A percentile compares a stretch with the other conserved stretches of the same genome.
Evolutionary conservation across 2,329 filamentous ascomycete genomes (phyloP).

Genomic region (Fusarium temperatum): DNA sequence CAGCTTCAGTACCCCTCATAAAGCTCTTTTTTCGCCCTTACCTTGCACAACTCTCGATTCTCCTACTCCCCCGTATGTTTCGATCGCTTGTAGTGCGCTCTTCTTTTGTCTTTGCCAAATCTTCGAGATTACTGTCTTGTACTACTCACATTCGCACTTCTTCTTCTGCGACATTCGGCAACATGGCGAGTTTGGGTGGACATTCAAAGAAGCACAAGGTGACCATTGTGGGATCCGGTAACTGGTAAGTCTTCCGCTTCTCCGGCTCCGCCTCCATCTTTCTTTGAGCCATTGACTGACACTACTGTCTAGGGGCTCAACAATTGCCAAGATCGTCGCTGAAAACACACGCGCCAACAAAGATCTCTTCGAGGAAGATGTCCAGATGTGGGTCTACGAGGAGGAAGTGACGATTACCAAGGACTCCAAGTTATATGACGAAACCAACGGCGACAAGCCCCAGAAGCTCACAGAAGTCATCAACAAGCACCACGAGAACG

Average conservation of each 20-base stretch:
- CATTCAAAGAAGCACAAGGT: constrained; percentile 85
- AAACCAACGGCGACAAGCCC: constrained; percentile 68
- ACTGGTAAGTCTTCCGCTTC: constrained; percentile 71
- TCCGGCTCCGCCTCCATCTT: background rate
- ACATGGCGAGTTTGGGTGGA: constrained; percentile 54
- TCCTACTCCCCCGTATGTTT: constrained; percentile 34
- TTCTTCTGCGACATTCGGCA: constrained; percentile 36
- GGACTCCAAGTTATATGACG: constrained; percentile 77
- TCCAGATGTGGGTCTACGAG: constrained; percentile 99
- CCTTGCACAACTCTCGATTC: background rate
- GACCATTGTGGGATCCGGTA: constrained; percentile 93
- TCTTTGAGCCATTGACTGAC: background rate
- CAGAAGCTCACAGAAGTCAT: constrained; percentile 92
- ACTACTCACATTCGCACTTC: constrained; percentile 9
- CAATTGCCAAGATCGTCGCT: constrained; percentile 95
- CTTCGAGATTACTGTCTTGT: constrained; percentile 24
- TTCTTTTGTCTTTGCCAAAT: constrained; percentile 18
- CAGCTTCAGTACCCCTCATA: constrained; percentile 39
- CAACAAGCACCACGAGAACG: constrained; percentile 93
- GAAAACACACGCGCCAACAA: constrained; percentile 85
- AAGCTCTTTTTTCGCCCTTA: constrained; percentile 20
- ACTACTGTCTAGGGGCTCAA: constrained; percentile 77
- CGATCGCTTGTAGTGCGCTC: constrained; percentile 30
- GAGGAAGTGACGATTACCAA: constrained; percentile 82
- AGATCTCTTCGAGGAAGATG: constrained; percentile 84